phyloP scores from a whole-genome alignment of 139 green algal genomes.

The Micractinium sp. region DNA sequence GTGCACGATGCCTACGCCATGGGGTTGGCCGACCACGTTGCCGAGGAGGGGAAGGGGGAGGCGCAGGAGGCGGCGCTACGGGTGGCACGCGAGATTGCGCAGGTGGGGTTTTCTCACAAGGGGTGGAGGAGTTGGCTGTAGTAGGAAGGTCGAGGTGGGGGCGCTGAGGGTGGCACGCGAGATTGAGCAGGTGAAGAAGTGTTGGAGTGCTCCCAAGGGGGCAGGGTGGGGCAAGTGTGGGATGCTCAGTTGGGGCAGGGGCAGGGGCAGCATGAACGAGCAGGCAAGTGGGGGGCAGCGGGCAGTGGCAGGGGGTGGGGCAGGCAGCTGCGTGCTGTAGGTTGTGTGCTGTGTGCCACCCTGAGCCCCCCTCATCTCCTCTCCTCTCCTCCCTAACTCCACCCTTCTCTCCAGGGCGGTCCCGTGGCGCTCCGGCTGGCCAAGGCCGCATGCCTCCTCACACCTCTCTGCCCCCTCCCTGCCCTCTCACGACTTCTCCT shows the following conservation, averaged over 20 bases:
- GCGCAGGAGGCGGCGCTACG: slow-evolving; percentile 50
- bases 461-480: too few species aligned
- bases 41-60: slow-evolving; percentile 37
- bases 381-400: too few species aligned
- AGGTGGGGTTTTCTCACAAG: not conserved
- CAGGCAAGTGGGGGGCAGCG: not conserved
- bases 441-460: slow-evolving; percentile 62
- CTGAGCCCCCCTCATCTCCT: not conserved
- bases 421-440: slow-evolving; percentile 78
- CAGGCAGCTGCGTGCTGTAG: too few species aligned
- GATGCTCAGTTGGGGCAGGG: not conserved
- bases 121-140: not conserved
- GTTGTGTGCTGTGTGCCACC: too few species aligned
- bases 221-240: not conserved
- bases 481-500: not conserved
- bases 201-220: too few species aligned
- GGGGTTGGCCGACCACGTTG: slow-evolving; percentile 65
- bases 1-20: slow-evolving; percentile 43
- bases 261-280: too few species aligned
- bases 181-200: not conserved
- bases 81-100: slow-evolving; percentile 48
- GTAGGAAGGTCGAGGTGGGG: slow-evolving; percentile 36
- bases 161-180: slow-evolving; percentile 54
- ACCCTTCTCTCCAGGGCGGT: slow-evolving; percentile 29
- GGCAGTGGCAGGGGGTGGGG: not conserved